Evolutionary conservation across 2,329 filamentous ascomycete genomes (phyloP).

Genomic region (Teratosphaeria pseudoeucalypti): DNA sequence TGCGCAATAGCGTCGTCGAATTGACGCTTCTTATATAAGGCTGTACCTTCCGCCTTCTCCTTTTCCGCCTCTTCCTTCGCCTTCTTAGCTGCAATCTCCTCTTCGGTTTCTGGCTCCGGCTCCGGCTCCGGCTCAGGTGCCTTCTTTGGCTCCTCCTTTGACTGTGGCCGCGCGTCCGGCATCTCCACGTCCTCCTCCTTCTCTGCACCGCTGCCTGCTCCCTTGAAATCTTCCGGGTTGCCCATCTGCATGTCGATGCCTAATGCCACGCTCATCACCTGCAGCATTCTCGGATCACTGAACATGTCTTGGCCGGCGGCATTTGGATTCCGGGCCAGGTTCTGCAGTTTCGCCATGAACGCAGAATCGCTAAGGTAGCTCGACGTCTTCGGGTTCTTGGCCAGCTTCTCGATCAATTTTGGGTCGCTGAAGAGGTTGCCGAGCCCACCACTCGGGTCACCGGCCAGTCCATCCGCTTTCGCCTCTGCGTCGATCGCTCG

Average conservation of each 20-base stretch:
- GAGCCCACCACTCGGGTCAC: constrained; percentile 65
- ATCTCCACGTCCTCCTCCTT: constrained; percentile 60
- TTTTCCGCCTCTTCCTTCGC: constrained; percentile 88
- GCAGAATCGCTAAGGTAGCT: constrained; percentile 65
- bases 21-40: constrained; percentile 95
- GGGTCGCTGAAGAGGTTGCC: constrained; percentile 92
- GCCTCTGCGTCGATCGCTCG: constrained; percentile 77
- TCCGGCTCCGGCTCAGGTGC: constrained; percentile 56
- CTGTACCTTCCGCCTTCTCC: constrained; percentile 87
- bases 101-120: constrained; percentile 64
- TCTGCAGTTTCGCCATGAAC: constrained; percentile 86
- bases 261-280: constrained; percentile 86
- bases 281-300: constrained; percentile 75
- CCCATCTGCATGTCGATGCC: constrained; percentile 73
- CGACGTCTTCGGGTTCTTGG: constrained; percentile 87
- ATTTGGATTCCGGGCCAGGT: constrained; percentile 69
- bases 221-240: constrained; percentile 29
- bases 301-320: constrained; percentile 69
- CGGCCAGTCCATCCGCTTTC: constrained; percentile 45
- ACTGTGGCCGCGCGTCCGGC: constrained; percentile 63
- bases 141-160: constrained; percentile 41
- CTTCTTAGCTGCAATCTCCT: constrained; percentile 72
- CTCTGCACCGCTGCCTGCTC: constrained; percentile 47
- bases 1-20: constrained; percentile 92
- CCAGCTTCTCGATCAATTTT: constrained; percentile 78